These are phyloP conservation scores for Cryptosporidium ryanae DNA, from an alignment of 169 alveolate species.

Conservation along the genomic window DNA sequence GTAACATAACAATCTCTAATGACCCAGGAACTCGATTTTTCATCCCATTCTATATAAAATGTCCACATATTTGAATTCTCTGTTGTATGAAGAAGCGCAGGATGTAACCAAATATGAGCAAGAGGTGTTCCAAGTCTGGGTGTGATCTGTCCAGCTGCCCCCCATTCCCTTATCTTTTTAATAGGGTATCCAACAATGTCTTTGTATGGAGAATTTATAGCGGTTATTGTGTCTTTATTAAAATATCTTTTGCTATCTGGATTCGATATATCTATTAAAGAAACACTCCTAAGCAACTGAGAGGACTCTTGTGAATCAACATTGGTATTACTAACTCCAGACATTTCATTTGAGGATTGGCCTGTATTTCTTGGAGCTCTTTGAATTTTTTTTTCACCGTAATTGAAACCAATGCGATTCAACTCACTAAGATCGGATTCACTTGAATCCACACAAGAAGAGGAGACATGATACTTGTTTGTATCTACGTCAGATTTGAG, in stretches of 20 bases:
- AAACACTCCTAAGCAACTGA: constrained; percentile 39
- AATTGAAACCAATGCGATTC: neutral
- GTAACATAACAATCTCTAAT: constrained; percentile 49
- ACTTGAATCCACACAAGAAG: neutral
- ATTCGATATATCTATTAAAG: constrained; percentile 50
- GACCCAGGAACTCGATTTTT: constrained; percentile 6
- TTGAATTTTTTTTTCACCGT: neutral
- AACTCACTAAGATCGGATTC: constrained; percentile 10
- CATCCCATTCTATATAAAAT: constrained; percentile 59
- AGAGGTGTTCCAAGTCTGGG: constrained; percentile 26
- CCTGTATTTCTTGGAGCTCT: neutral
- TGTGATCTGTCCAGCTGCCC: constrained; percentile 1
- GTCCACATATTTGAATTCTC: constrained; percentile 41
- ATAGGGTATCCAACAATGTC: constrained; percentile 63
- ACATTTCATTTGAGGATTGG: neutral
- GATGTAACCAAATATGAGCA: constrained; percentile 69
- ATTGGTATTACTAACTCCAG: neutral
- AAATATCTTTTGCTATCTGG: constrained; percentile 38
- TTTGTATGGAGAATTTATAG: constrained; percentile 56
- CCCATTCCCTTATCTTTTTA: constrained; percentile 53
- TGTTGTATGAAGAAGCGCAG: constrained; percentile 54
- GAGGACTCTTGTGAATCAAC: constrained; percentile 11
- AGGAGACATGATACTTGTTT: no score
- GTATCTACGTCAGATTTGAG: no score
- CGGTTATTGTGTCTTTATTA: neutral